Percentiles rank a stretch among this genome's conserved stretches.
These are phyloP conservation scores for Smittium mucronatum DNA, from an alignment of 371 early-diverging fungal genomes.

Conservation along the genomic window DNA sequence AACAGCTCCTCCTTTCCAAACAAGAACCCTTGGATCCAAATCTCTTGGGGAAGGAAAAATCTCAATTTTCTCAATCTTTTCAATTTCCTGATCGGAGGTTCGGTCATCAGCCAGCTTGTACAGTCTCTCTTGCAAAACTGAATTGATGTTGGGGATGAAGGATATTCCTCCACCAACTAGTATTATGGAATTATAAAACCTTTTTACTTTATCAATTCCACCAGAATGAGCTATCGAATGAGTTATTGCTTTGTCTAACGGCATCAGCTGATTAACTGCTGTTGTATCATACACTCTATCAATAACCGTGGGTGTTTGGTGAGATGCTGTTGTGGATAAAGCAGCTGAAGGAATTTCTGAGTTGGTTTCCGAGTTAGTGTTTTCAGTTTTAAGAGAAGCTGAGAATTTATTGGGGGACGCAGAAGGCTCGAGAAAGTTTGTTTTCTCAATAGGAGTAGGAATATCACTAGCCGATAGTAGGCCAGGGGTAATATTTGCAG, in stretches of 20 bases:
- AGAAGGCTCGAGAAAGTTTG: constrained; percentile 15
- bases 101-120: constrained; percentile 13
- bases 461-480: not conserved
- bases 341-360: not conserved
- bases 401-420: constrained; percentile 10
- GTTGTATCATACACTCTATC: constrained; percentile 17
- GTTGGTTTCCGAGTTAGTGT: not conserved
- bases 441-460: constrained; percentile 5
- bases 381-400: not conserved
- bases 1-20: constrained; percentile 85
- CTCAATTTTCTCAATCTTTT: constrained; percentile 50
- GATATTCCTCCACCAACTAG: constrained; percentile 74
- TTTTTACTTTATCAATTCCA: constrained; percentile 54
- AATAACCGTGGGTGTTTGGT: constrained; percentile 16
- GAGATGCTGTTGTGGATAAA: constrained; percentile 4
- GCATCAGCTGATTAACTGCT: constrained; percentile 24
- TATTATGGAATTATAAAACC: constrained; percentile 59
- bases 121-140: constrained; percentile 51
- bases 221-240: constrained; percentile 55
- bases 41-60: constrained; percentile 71
- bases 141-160: constrained; percentile 51
- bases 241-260: constrained; percentile 68
- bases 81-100: constrained; percentile 8
- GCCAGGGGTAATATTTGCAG: not conserved
- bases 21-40: constrained; percentile 67